Base-by-base conservation (phyloP, 169 alveolate species). In the Plasmodium falciparum region DNA sequence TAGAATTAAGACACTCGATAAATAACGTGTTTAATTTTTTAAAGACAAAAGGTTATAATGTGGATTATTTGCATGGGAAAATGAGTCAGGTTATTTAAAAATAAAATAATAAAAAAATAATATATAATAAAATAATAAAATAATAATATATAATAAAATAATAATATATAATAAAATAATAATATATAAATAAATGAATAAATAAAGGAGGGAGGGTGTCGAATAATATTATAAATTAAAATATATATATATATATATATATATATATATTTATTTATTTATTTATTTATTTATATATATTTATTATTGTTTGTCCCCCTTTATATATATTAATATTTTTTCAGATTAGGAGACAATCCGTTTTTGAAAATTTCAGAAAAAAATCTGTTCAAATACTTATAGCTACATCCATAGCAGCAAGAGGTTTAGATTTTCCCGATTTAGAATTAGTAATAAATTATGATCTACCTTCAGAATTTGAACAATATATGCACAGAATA, bases 401-500 rank as follows among this genome's bases (percentile, higher is more conserved):
- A 24, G 99, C 99, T 70, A 99, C 99, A 11, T 97, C 99, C 29
- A 97, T 99, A 43, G 99, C 99, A 58, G 99, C 99, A 13, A 95
- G 99, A 78, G 99, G 99, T 2, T 93, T 99, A 26, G 99, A 99
- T 94, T 97, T 98, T 26, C 97, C 97, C 52, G 92, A 96, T 69
- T 95, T 98, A 26, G 98, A 97, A 3, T 95, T 98, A 43, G 99
- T 99, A 12, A 95, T 99, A 45, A 99, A 99, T 92, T 98, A 96
- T 94, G 96, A 97, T 24, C 96, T 99, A 22, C 99, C 99, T 0
- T 98, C 98, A 88, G 99, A 99, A 88, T 95, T 98, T 93, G 99
- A 99, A 71, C 99, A 99, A 90, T 99, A 98, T 93, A 98, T 99
- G 49, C 99, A 99, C 95, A 94, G 99, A 89, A 98, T 98, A n/a